A percentile compares a stretch with the other conserved stretches of the same genome.
These are phyloP conservation scores for Talaromyces adpressus DNA, from an alignment of 495 filamentous ascomycete species.

Conservation along the genomic window DNA sequence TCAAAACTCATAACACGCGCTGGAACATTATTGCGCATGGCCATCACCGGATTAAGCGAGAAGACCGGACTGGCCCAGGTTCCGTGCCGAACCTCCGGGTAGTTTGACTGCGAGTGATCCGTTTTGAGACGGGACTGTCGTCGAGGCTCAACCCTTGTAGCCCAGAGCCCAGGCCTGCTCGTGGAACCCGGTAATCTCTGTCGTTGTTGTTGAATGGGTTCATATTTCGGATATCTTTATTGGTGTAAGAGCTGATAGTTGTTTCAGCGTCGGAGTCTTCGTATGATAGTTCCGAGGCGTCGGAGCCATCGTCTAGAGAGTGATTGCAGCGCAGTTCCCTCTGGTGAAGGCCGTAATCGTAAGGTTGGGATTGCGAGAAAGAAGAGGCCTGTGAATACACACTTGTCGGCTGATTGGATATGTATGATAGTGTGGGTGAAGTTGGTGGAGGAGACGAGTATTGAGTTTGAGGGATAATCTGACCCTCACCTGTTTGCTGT, in stretches of 20 bases:
- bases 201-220: constrained; percentile 24
- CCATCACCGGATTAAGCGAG: not conserved
- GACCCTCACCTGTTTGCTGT: constrained; percentile 7
- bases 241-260: constrained; percentile 30
- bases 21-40: not conserved
- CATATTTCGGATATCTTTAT: constrained; percentile 33
- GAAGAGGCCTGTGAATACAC: not conserved
- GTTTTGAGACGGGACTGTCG: constrained; percentile 25
- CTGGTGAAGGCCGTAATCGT: not conserved
- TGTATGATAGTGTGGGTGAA: constrained; percentile 23
- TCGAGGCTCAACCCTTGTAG: constrained; percentile 36
- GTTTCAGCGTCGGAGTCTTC: constrained; percentile 38
- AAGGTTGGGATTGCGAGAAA: constrained; percentile 21
- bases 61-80: not conserved
- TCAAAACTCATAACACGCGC: not conserved
- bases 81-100: constrained; percentile 12
- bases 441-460: constrained; percentile 17
- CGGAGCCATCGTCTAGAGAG: constrained; percentile 15
- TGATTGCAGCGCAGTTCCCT: constrained; percentile 18
- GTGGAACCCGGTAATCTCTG: constrained; percentile 24
- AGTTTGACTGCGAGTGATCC: constrained; percentile 37
- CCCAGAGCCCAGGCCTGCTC: constrained; percentile 30
- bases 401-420: not conserved
- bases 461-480: constrained; percentile 4
- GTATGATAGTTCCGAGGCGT: constrained; percentile 19